Conservation (phyloP, 163 green algal genomes). For the Scenedesmus sp. region DNA sequence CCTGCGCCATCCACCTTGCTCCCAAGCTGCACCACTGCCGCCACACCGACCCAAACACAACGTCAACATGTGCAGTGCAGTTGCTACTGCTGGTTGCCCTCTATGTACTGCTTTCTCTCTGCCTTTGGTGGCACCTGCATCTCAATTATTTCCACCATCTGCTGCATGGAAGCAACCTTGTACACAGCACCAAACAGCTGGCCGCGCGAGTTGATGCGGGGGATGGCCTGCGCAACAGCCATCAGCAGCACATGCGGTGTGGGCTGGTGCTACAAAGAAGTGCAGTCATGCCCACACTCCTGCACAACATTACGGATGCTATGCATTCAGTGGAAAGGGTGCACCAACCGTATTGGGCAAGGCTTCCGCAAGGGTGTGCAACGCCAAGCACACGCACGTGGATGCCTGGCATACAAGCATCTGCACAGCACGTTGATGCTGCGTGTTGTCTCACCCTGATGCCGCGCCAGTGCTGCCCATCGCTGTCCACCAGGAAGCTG, state of each 20-base stretch:
- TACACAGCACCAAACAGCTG: slow-evolving; percentile 73
- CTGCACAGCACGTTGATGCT: not conserved
- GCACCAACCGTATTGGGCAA: no score
- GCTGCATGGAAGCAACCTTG: slow-evolving; percentile 60
- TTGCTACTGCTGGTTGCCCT: slow-evolving; percentile 17
- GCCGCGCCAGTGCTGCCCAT: slow-evolving; percentile 47
- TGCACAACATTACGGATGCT: no score
- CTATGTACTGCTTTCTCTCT: slow-evolving; percentile 27
- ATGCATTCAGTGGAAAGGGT: no score
- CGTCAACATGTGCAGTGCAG: not conserved
- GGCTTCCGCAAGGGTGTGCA: no score
- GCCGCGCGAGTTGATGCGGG: slow-evolving; percentile 67
- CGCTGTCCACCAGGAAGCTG: slow-evolving; percentile 63
- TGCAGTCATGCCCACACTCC: no score
- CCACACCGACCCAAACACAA: not conserved
- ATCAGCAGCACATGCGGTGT: not conserved
- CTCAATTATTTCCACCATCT: slow-evolving; percentile 28
- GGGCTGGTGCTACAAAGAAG: no score
- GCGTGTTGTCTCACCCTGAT: slow-evolving; percentile 55
- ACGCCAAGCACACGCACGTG: not conserved
- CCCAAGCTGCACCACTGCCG: not conserved
- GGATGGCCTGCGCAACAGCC: slow-evolving; percentile 63
- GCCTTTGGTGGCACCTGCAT: not conserved
- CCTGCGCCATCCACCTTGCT: slow-evolving; percentile 60
- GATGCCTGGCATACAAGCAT: not conserved